Evolutionary conservation across 2,329 filamentous ascomycete species (phyloP).

Genomic region (Phyllosticta capitalensis): DNA sequence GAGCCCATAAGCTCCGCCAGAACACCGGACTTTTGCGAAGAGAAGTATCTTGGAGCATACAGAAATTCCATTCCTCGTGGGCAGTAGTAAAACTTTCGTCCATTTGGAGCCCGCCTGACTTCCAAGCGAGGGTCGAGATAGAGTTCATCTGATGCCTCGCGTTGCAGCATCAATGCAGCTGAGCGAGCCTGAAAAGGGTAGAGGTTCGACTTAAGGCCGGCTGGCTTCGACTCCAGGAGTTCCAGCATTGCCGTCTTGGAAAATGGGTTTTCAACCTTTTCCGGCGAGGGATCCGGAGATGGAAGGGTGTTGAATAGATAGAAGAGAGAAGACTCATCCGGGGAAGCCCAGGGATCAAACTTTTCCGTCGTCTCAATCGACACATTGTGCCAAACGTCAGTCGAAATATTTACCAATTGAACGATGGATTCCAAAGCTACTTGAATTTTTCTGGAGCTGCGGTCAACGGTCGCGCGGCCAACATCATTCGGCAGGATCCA

Average conservation of each 20-base stretch:
- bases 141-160: conserved; percentile 56
- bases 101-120: conserved; percentile 49
- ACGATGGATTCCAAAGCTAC: conserved; percentile 43
- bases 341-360: conserved; percentile 33
- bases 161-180: conserved; percentile 73
- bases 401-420: conserved; percentile 45
- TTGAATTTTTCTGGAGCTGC: conserved; percentile 37
- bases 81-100: conserved; percentile 60
- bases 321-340: conserved; percentile 48
- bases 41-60: conserved; percentile 61
- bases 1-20: conserved; percentile 68
- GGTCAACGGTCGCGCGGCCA: conserved; percentile 43
- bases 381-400: conserved; percentile 42
- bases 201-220: conserved; percentile 54
- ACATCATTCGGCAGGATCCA: conserved; percentile 60
- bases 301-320: conserved; percentile 65
- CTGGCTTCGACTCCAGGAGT: conserved; percentile 37
- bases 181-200: conserved; percentile 75
- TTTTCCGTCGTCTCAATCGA: conserved; percentile 13
- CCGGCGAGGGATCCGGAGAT: conserved; percentile 52
- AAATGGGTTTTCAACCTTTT: conserved; percentile 41
- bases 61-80: conserved; percentile 52
- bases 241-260: conserved; percentile 45
- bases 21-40: conserved; percentile 65
- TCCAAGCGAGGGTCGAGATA: conserved; percentile 67